Evolutionary conservation across 805 yeast genomes (phyloP), one percentile per base, ranked within the genome.

Genomic region (Naumovozyma castellii): DNA sequence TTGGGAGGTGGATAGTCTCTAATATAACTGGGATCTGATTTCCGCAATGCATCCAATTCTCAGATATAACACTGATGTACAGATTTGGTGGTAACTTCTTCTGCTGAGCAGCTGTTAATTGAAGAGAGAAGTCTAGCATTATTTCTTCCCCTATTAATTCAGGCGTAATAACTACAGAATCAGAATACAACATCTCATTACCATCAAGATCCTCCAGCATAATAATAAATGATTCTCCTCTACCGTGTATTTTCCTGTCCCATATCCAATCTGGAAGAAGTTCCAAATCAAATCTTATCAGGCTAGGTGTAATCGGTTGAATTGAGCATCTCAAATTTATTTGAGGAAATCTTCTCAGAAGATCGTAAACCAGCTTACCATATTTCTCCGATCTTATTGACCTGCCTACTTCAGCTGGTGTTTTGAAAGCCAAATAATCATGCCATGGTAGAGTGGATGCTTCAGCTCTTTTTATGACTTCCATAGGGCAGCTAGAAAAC

Each of bases 131-230:
- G 28, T 80, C 86, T 2, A 86, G 36, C 17, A 70, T 49, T 45
- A 78, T 80, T 19, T 74, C 78, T 20, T 72, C 65, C 10, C 68
- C 63, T n/a, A 77, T 65, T 36, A 73, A 67, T 13, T 69, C 64
- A 39, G 68, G 67, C 18, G 65, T 63, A 13, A 88, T 69, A 1
- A 71, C 47, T 32, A 88, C 62, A 2, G 64, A 53, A 39, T 82
- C 87, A 25, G 62, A 46, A 51, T 68, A 76, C n/a, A 90, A 63
- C 15, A 88, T 70, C 39, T 66, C 69, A 43, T 84, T 90, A 3
- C 95, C 94, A 54, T 84, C 81, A 36, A 83, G 72, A 53, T 88
- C 95, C 54, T 86, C 96, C 2, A 86, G 84, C 3, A 85, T 39
- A 2, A 92, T 44, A 22, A 78, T 58, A 50, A 87, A 92, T 4